A percentile compares a stretch with the other conserved stretches of the same genome.
Conservation (phyloP, 1,284 basidiomycete genomes). For the Marasmius sp. region DNA sequence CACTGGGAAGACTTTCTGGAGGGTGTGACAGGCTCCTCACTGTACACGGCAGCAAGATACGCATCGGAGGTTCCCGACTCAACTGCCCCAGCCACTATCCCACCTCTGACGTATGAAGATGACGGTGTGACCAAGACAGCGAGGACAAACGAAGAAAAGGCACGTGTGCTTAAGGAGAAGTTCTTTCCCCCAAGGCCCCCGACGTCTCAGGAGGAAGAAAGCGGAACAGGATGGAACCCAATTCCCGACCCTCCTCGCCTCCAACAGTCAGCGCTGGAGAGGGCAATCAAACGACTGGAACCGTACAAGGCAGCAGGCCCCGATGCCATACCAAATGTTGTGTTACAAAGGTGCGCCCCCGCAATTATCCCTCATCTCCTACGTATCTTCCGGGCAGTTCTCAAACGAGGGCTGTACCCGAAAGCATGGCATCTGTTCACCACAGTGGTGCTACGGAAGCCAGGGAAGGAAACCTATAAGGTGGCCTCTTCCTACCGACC, state of each 20-base stretch:
- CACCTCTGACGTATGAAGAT: constrained; percentile 18
- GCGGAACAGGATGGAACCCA: background rate
- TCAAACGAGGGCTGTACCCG: constrained; percentile 11
- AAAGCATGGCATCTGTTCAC: constrained; percentile 15
- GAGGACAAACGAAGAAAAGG: constrained; percentile 27
- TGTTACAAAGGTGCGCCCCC: constrained; percentile 9
- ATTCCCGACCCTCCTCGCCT: constrained; percentile 12
- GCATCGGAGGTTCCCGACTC: constrained; percentile 10
- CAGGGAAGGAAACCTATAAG: constrained; percentile 23
- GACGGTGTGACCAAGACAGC: constrained; percentile 5
- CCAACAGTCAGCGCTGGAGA: constrained; percentile 22
- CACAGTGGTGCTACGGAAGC: constrained; percentile 23
- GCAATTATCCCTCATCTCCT: background rate
- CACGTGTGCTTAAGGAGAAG: constrained; percentile 19
- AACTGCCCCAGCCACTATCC: constrained; percentile 23
- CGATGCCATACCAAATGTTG: constrained; percentile 23
- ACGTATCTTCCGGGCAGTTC: background rate
- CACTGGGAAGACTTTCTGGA: constrained; percentile 37
- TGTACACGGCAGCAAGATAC: constrained; percentile 36
- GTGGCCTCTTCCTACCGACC: constrained; percentile 26
- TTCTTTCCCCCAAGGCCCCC: constrained; percentile 31
- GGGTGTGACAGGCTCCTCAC: constrained; percentile 15
- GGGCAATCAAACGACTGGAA: constrained; percentile 15
- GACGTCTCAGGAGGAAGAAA: background rate
- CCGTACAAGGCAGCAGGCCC: constrained; percentile 24